Evolutionary conservation across 495 filamentous ascomycete species (phyloP).

Genomic region (Sordaria brevicollis): DNA sequence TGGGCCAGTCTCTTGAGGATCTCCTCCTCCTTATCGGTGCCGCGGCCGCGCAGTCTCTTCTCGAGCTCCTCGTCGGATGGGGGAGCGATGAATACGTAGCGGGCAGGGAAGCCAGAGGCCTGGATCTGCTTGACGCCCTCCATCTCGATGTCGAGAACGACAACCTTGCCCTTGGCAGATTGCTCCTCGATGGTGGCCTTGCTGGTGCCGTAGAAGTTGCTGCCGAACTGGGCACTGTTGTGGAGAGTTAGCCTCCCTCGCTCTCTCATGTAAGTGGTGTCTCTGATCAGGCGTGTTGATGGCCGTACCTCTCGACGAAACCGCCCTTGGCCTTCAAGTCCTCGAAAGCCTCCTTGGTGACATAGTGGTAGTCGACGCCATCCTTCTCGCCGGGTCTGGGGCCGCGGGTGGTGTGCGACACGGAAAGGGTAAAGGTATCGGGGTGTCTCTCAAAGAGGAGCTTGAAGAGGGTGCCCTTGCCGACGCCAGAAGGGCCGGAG

Average conservation of each 20-base stretch:
- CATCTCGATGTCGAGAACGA: constrained; percentile 88
- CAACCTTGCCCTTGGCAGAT: constrained; percentile 52
- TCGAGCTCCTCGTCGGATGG: constrained; percentile 68
- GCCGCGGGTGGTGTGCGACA: constrained; percentile 76
- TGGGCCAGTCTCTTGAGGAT: constrained; percentile 66
- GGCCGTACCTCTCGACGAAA: constrained; percentile 58
- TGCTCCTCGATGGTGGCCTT: constrained; percentile 67
- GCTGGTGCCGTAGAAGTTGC: constrained; percentile 81
- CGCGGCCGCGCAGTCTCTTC: constrained; percentile 64
- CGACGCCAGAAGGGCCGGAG: constrained; percentile 75
- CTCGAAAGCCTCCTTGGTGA: constrained; percentile 57
- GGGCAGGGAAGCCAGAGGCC: constrained; percentile 59
- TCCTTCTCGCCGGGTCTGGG: constrained; percentile 69
- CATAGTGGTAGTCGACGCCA: constrained; percentile 76
- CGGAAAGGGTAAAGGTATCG: constrained; percentile 66
- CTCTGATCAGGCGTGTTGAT: neutral
- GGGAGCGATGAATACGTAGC: constrained; percentile 79
- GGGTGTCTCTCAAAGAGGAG: constrained; percentile 56
- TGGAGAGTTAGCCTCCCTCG: neutral
- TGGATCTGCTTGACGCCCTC: constrained; percentile 97
- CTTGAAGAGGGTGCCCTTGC: constrained; percentile 80
- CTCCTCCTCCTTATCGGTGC: constrained; percentile 72
- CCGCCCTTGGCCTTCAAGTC: constrained; percentile 55
- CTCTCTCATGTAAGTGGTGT: neutral
- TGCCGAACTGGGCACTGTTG: constrained; percentile 68